Base-by-base conservation (phyloP, 352 stramenopile genomes). In the Pythium sp. region DNA sequence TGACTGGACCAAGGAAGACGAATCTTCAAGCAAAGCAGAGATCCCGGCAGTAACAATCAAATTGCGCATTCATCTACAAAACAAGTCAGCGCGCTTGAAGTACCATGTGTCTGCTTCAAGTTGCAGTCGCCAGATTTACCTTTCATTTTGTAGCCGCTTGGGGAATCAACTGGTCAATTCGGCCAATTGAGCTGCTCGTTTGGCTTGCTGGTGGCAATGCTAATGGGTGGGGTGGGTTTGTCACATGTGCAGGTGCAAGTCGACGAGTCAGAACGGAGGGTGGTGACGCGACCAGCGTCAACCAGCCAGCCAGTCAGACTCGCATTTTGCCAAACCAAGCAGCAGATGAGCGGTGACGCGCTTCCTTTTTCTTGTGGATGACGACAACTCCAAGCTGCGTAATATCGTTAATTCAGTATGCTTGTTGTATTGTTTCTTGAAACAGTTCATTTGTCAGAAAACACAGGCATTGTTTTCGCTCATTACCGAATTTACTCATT, bases 311-410 rank as follows among this genome's bases (percentile, higher is more conserved):
- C 24, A 59, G 54, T 43, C 36, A 18, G 36, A 43, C 51, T 22
- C n/a, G 24, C 53, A 34, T 41, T 60, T 26, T 24, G 14, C 12
- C 43, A 51, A 51, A 22, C 43, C 43, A 51, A 51, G 43, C 43
- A 51, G 43, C 43, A 46, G 38, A 46, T 46, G 38, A 46, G 38
- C 38, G 22, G 43, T 51, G 43, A 51, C 43, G 43, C 43, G 43
- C 43, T 51, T 51, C 43, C 43, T 51, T 51, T 41, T 60, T 60
- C 54, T 60, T 60, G 54, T 60, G 54, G 54, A 59, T 38, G 54
- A 55, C 47, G 15, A 15, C 47, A 5, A 55, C 47, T 26, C 47
- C 20, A 55, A 26, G 47, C 47, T 28, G 20, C 3, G 12, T 2
- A 5, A 24, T 59, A 9, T 49, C 41, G 41, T 49, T 49, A 14